These are phyloP conservation scores for Plasmodium blacklocki DNA, from an alignment of 169 alveolate genomes.

Conservation along the genomic window DNA sequence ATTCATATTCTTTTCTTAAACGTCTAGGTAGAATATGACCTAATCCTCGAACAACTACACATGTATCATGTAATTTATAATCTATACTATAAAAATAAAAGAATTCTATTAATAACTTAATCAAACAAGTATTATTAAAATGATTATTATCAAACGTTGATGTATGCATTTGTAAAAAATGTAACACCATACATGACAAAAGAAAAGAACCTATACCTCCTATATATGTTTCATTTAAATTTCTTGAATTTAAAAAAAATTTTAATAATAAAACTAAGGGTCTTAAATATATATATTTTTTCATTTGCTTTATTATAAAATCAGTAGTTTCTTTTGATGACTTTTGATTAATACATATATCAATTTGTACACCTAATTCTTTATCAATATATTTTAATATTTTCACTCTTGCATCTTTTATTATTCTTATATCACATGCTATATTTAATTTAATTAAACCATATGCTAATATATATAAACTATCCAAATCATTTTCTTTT, in stretches of 20 bases:
- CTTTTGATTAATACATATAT: constrained; percentile 55
- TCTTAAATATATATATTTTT: constrained; percentile 81
- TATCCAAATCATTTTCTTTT: constrained; percentile 10
- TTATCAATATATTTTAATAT: constrained; percentile 58
- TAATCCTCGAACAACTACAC: constrained; percentile 79
- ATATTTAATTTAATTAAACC: constrained; percentile 41
- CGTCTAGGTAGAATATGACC: constrained; percentile 84
- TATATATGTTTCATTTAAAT: constrained; percentile 83
- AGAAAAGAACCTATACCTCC: constrained; percentile 88
- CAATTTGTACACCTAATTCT: constrained; percentile 62
- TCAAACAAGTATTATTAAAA: constrained; percentile 73
- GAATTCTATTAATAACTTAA: constrained; percentile 79
- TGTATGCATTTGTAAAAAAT: constrained; percentile 84
- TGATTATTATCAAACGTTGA: constrained; percentile 62
- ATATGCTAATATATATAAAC: constrained; percentile 22
- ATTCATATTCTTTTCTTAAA: constrained; percentile 60
- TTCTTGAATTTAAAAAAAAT: constrained; percentile 82
- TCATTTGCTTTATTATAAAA: constrained; percentile 69
- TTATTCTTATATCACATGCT: constrained; percentile 6
- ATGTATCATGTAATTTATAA: constrained; percentile 76
- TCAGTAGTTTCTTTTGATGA: constrained; percentile 66
- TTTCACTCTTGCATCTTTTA: constrained; percentile 55
- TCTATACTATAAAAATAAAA: constrained; percentile 84
- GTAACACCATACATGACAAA: constrained; percentile 84
- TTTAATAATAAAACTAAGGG: constrained; percentile 82